Conservation (phyloP, 1,139 yeast genomes). For the Blastobotrys aristatus region DNA sequence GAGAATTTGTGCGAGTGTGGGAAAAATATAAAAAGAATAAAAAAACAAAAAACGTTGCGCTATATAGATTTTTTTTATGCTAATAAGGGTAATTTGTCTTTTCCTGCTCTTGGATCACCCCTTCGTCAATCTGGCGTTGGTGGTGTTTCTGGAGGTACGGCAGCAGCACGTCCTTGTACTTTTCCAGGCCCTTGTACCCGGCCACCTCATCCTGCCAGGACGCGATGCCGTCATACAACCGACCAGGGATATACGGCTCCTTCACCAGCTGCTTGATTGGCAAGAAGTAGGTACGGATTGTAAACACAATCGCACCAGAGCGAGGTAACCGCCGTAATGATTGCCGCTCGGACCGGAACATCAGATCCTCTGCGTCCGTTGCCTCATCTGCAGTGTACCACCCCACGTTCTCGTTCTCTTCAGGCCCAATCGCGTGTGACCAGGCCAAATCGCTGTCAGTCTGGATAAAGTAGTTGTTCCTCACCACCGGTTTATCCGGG, state of each 20-base stretch:
- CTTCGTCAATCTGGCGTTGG: constrained; percentile 12
- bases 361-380: constrained; percentile 43
- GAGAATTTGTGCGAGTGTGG: not conserved
- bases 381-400: constrained; percentile 30
- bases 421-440: constrained; percentile 47
- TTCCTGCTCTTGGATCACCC: constrained; percentile 7
- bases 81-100: constrained; percentile 12
- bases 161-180: constrained; percentile 10
- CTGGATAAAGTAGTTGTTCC: constrained; percentile 61
- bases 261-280: constrained; percentile 39
- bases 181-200: constrained; percentile 13
- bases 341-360: constrained; percentile 63
- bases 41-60: not conserved
- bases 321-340: constrained; percentile 53
- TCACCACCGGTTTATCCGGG: constrained; percentile 50
- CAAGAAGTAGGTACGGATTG: constrained; percentile 60
- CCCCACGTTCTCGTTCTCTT: constrained; percentile 31
- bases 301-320: constrained; percentile 51
- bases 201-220: constrained; percentile 14
- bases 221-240: constrained; percentile 9
- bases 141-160: constrained; percentile 12
- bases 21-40: not conserved
- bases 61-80: not conserved
- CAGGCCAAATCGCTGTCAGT: constrained; percentile 50
- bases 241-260: constrained; percentile 13